Conservation (phyloP, 2,329 filamentous ascomycete genomes). For the Calonectria naviculata region DNA sequence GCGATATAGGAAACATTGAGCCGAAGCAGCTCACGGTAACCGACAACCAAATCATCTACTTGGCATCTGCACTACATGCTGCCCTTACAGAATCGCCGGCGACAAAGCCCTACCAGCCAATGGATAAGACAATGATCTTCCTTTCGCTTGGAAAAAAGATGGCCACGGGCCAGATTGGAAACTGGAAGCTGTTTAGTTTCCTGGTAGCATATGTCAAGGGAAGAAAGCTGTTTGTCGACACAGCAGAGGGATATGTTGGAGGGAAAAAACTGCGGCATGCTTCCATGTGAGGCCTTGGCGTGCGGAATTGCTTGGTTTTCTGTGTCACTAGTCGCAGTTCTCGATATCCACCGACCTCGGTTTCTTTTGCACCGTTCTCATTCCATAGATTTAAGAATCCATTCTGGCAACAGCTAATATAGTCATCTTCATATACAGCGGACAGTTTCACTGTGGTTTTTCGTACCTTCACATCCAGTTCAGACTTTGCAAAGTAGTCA, state of each 20-base stretch:
- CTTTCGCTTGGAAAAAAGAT: constrained; percentile 40
- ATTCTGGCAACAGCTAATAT: not conserved
- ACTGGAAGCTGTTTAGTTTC: constrained; percentile 46
- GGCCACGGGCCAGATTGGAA: constrained; percentile 47
- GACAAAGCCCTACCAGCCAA: constrained; percentile 31
- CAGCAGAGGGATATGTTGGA: constrained; percentile 42
- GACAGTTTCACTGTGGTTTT: not conserved
- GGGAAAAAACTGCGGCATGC: constrained; percentile 43
- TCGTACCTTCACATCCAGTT: not conserved
- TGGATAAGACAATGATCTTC: constrained; percentile 42
- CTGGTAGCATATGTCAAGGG: constrained; percentile 48
- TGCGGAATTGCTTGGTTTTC: not conserved
- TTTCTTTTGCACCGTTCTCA: not conserved
- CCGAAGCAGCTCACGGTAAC: constrained; percentile 49
- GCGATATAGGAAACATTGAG: constrained; percentile 55
- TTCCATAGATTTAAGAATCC: not conserved
- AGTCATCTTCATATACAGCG: not conserved
- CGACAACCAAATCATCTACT: constrained; percentile 46
- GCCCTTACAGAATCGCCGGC: constrained; percentile 30
- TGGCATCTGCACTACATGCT: constrained; percentile 45
- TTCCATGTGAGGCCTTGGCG: constrained; percentile 33
- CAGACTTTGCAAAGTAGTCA: no score
- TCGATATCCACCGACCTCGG: not conserved
- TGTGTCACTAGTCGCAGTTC: not conserved
- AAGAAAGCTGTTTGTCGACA: constrained; percentile 45